These are phyloP conservation scores for Vitellaria paradoxa DNA, from an alignment of 179 eudicot genomes.

Conservation along the genomic window DNA sequence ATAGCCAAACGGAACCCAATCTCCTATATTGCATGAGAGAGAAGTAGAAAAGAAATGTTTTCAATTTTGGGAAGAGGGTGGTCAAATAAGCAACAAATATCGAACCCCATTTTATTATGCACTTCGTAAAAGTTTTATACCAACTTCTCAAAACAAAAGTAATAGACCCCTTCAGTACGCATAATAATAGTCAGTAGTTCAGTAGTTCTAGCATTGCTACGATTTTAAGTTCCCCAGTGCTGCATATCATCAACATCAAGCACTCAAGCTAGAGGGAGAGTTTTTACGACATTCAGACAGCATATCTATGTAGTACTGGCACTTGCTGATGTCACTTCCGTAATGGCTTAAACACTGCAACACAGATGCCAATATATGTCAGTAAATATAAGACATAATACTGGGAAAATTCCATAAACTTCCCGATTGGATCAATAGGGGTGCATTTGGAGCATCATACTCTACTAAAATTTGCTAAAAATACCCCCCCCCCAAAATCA, in stretches of 20 bases:
- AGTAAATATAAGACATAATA: background rate
- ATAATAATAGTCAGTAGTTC: background rate
- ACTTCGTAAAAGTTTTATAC: background rate
- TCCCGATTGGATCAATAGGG: too few relatives aligned
- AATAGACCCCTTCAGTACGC: background rate
- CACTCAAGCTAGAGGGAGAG: constrained; percentile 15
- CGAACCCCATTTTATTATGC: background rate
- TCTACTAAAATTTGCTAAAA: too few relatives aligned
- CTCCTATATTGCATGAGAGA: too few relatives aligned
- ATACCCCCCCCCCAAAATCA: too few relatives aligned
- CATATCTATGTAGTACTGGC: constrained; percentile 45
- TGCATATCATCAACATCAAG: constrained; percentile 1
- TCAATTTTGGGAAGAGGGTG: too few relatives aligned
- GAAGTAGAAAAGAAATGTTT: too few relatives aligned
- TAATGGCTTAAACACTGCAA: constrained; percentile 32
- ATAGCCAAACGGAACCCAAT: too few relatives aligned
- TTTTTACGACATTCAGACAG: constrained; percentile 29
- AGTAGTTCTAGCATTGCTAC: background rate
- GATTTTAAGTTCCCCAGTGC: background rate
- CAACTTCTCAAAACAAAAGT: background rate
- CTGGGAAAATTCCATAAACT: too few relatives aligned
- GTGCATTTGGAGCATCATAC: too few relatives aligned
- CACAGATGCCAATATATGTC: background rate
- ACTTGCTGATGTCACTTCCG: constrained; percentile 33
- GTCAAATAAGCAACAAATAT: background rate